These are phyloP conservation scores for Manihot esculenta DNA, from an alignment of 441 rosid genomes.

Conservation along the genomic window DNA sequence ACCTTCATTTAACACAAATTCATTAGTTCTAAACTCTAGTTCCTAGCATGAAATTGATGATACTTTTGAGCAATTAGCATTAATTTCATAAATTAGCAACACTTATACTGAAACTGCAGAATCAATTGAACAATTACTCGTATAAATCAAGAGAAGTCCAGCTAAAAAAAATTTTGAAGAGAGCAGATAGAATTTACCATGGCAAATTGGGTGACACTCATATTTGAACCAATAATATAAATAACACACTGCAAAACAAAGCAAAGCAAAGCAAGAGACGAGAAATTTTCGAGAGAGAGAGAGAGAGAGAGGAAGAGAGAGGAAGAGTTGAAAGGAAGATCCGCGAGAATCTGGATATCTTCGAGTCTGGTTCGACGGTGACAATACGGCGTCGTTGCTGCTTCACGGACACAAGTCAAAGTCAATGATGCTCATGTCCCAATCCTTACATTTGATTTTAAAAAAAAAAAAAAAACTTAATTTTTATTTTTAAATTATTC, in stretches of 20 bases:
- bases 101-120: neutral
- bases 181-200: constrained; percentile 22
- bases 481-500: no score
- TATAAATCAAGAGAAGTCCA: neutral
- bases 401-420: neutral
- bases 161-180: neutral
- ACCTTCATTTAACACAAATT: constrained; percentile 34
- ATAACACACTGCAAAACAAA: neutral
- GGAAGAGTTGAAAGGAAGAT: neutral
- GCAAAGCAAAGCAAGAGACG: neutral
- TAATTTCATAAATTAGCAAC: neutral
- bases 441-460: no score
- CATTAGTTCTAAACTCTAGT: neutral
- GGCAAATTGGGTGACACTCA: constrained; percentile 32
- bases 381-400: constrained; percentile 11
- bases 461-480: no score
- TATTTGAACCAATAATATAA: no score
- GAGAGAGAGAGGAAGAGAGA: no score
- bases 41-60: neutral
- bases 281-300: constrained; percentile 2
- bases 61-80: neutral
- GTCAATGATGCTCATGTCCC: no score
- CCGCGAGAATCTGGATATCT: neutral
- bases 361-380: neutral
- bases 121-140: neutral